These are phyloP conservation scores for Sphenostylis stenocarpa DNA, from an alignment of 306 rosid species.

Conservation along the genomic window DNA sequence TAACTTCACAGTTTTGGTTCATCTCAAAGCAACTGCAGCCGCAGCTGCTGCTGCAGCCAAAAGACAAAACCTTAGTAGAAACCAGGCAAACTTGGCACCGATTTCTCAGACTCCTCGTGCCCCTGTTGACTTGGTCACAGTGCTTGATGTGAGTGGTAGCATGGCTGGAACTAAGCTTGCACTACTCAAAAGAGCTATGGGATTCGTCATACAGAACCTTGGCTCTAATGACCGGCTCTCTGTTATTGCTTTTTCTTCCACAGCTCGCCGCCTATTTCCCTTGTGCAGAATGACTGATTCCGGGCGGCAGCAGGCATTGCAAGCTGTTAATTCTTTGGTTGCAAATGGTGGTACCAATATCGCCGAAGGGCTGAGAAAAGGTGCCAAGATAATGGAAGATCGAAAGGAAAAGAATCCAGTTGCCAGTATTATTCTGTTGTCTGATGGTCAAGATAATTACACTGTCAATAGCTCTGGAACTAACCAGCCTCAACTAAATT, in stretches of 20 bases:
- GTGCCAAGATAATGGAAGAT: conserved; percentile 91
- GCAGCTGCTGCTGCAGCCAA: conserved; percentile 46
- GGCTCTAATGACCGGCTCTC: conserved; percentile 92
- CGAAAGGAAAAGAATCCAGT: conserved; percentile 87
- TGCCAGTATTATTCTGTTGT: conserved; percentile 78
- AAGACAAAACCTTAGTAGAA: conserved; percentile 44
- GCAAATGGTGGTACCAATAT: conserved; percentile 99
- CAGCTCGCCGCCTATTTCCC: conserved; percentile 94
- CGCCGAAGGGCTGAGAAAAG: conserved; percentile 93
- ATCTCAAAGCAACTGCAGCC: conserved; percentile 82
- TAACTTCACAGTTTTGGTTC: conserved; percentile 72
- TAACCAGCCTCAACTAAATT: conserved; percentile 70
- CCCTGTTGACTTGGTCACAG: conserved; percentile 95
- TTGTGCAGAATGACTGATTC: conserved; percentile 75
- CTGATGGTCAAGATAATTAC: conserved; percentile 97
- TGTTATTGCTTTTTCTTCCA: conserved; percentile 94
- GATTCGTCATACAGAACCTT: conserved; percentile 93
- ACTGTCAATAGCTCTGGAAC: conserved; percentile 64
- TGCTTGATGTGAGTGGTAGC: conserved; percentile 95
- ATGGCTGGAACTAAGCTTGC: conserved; percentile 99
- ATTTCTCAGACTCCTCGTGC: conserved; percentile 73
- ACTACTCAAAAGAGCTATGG: conserved; percentile 93
- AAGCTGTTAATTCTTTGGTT: conserved; percentile 94
- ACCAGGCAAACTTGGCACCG: conserved; percentile 48
- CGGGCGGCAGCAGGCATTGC: conserved; percentile 88